Conservation (phyloP, 495 filamentous ascomycete genomes). For the Melanomma pulvis-pyrius region DNA sequence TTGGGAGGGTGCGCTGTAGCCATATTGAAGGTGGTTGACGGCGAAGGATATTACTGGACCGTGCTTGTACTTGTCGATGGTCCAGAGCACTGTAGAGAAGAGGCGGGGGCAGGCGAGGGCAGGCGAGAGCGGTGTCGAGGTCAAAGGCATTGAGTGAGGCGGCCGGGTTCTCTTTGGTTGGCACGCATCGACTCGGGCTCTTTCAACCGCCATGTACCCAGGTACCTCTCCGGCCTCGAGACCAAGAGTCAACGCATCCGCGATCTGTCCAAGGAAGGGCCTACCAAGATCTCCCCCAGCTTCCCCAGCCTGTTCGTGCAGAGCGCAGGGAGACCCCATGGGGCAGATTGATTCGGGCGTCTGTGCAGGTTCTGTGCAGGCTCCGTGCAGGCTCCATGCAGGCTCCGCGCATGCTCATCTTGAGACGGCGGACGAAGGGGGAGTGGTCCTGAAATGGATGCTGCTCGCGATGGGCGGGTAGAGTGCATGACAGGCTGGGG, state of each 20-base stretch:
- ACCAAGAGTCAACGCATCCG: constrained; percentile 1
- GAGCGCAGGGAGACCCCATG: constrained; percentile 3
- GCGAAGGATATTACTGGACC: no score
- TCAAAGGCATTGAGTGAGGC: no score
- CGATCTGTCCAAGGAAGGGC: constrained; percentile 9
- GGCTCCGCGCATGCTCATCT: constrained; percentile 1
- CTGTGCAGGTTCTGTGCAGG: constrained; percentile 15
- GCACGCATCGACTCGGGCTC: neutral
- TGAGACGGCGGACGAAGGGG: constrained; percentile 26
- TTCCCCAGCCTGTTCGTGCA: constrained; percentile 1
- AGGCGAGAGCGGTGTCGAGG: no score
- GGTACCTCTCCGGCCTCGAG: neutral
- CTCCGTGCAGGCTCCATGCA: no score
- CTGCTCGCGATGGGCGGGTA: constrained; percentile 10
- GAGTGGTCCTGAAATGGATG: neutral
- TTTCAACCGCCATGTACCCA: neutral
- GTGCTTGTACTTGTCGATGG: no score
- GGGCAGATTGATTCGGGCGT: constrained; percentile 23
- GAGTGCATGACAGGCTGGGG: constrained; percentile 11
- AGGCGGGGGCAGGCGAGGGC: no score
- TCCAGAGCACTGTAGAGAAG: no score
- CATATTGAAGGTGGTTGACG: neutral
- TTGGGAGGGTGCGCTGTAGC: neutral
- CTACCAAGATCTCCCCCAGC: constrained; percentile 29
- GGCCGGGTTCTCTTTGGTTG: neutral